Evolutionary conservation across 1,139 yeast genomes (phyloP), one percentile per base, ranked within the genome.

Genomic region (Yamadazyma siamensis): DNA sequence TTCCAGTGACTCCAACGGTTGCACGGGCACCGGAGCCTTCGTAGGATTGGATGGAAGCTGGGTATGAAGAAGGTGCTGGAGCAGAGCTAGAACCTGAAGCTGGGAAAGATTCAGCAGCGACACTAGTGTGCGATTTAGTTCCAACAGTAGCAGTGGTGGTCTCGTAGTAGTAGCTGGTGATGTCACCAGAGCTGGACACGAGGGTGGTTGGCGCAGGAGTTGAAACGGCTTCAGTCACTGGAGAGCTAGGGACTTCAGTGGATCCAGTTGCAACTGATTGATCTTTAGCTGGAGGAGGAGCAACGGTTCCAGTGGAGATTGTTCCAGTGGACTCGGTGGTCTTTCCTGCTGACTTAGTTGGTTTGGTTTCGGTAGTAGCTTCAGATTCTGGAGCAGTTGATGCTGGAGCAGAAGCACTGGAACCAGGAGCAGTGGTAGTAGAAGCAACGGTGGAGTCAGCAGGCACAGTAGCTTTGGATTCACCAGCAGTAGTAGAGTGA

Each of bases 221-320:
- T 18, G 21, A 15, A 6, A 19, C 13, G 5, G 25, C 16, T 23
- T 19, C 31, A n/a, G n/a, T n/a, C n/a, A n/a, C n/a, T n/a, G n/a
- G n/a, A n/a, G n/a, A n/a, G n/a, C n/a, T n/a, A n/a, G n/a, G n/a
- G n/a, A n/a, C n/a, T 16, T 21, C 15, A 12, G 32, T 21, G 15
- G 20, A 15, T 21, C 19, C 26, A 12, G 25, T 27, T n/a, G n/a
- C n/a, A n/a, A n/a, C n/a, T n/a, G n/a, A n/a, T n/a, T n/a, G n/a
- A n/a, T n/a, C 20, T 8, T 7, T 18, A 18, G 10, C 20, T 18
- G 20, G 7, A 8, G 7, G 20, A 8, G 7, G 7, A n/a, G 25
- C 16, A 9, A 22, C 12, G 15, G 32, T 6, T 6, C 9, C 25
- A 25, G 21, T 25, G 17, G 39, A 11, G 19, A 13, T 23, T n/a